Percentiles rank a stretch among this genome's conserved stretches.
Conservation (phyloP, 2,329 filamentous ascomycete species). For the Paecilomyces sp. region DNA sequence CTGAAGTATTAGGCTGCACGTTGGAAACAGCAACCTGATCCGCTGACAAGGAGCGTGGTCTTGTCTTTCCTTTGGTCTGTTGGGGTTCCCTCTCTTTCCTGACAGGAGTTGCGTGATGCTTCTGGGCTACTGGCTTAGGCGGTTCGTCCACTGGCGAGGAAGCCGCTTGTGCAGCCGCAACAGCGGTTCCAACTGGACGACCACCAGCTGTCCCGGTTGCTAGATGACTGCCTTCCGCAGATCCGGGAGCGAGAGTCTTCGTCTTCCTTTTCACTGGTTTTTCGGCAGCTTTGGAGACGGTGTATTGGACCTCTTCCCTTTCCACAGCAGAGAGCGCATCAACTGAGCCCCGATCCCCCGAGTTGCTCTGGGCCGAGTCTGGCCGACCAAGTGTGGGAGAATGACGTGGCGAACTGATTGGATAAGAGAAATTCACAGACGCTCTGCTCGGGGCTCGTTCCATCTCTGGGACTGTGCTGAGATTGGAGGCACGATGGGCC, state of each 20-base stretch:
- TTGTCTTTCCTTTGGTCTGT: constrained; percentile 15
- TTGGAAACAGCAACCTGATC: neutral
- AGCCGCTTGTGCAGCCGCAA: constrained; percentile 23
- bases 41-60: constrained; percentile 1
- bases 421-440: constrained; percentile 44
- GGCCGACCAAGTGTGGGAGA: constrained; percentile 9
- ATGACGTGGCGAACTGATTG: constrained; percentile 33
- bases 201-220: constrained; percentile 14
- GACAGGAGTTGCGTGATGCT: neutral
- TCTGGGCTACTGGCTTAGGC: constrained; percentile 1
- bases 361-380: constrained; percentile 10
- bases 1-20: neutral
- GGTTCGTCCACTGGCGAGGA: constrained; percentile 9
- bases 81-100: neutral
- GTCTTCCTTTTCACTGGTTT: constrained; percentile 21
- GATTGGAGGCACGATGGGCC: constrained; percentile 11
- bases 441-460: constrained; percentile 34
- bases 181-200: constrained; percentile 19
- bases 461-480: constrained; percentile 25
- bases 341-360: constrained; percentile 8
- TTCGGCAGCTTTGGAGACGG: constrained; percentile 16
- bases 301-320: constrained; percentile 15
- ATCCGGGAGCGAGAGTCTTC: constrained; percentile 13
- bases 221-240: constrained; percentile 20
- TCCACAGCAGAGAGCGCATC: constrained; percentile 17